Percentiles rank a stretch among this genome's conserved stretches.
Conservation (phyloP, 1,284 basidiomycete genomes). For the Irpex lacteus region DNA sequence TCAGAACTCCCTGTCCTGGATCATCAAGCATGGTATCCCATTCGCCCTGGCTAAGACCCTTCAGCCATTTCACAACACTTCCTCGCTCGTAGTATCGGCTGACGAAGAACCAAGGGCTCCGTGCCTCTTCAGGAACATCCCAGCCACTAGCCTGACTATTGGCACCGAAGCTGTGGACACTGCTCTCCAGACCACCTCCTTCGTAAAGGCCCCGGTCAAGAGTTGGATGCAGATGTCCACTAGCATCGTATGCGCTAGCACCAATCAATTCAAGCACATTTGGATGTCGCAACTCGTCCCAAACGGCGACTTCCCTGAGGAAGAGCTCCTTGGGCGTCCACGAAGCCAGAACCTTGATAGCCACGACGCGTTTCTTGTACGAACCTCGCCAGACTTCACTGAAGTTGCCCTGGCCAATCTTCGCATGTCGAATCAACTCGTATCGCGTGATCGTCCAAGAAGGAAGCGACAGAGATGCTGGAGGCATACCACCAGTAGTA, state of each 20-base stretch:
- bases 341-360: constrained; percentile 42
- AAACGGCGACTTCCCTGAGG: constrained; percentile 35
- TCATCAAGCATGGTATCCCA: constrained; percentile 13
- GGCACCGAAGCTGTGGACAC: not conserved
- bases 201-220: not conserved
- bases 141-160: not conserved
- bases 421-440: constrained; percentile 60
- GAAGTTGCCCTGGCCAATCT: constrained; percentile 68
- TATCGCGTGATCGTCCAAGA: constrained; percentile 75
- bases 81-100: constrained; percentile 53
- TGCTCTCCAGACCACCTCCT: not conserved
- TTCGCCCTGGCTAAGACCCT: constrained; percentile 25
- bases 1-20: constrained; percentile 44
- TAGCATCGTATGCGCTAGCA: constrained; percentile 5
- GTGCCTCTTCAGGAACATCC: not conserved
- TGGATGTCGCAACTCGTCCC: constrained; percentile 37
- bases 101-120: constrained; percentile 45
- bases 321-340: constrained; percentile 36
- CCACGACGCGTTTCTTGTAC: constrained; percentile 60
- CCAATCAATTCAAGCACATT: constrained; percentile 36
- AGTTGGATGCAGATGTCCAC: not conserved
- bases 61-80: constrained; percentile 44
- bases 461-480: constrained; percentile 41
- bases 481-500: constrained; percentile 19
- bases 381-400: constrained; percentile 67